phyloP scores from a whole-genome alignment of 2,329 filamentous ascomycete species.

The Macrophomina pseudophaseolina region DNA sequence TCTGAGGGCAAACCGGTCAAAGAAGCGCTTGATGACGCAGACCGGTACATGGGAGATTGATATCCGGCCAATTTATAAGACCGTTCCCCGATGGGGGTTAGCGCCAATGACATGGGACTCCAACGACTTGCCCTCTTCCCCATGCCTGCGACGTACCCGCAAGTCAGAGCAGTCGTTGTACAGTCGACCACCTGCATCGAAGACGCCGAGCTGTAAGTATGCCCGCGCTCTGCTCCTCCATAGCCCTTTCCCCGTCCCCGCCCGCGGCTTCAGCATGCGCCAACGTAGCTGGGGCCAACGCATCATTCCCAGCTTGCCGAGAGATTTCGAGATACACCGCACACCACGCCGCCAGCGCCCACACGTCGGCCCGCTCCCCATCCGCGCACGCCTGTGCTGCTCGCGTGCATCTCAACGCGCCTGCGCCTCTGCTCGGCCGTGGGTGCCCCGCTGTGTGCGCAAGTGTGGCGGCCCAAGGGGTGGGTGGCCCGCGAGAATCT shows the following conservation, averaged over 20 bases:
- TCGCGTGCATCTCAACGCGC: slow-evolving; percentile 15
- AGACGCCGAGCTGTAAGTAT: slow-evolving; percentile 20
- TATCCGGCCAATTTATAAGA: slow-evolving; percentile 25
- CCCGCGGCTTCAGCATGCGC: slow-evolving; percentile 11
- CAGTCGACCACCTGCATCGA: slow-evolving; percentile 19
- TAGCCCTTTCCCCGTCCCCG: background rate
- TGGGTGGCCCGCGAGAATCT: slow-evolving; percentile 25
- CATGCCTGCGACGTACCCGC: slow-evolving; percentile 26
- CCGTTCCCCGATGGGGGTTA: slow-evolving; percentile 23
- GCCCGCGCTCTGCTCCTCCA: background rate
- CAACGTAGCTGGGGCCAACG: slow-evolving; percentile 24
- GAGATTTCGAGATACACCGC: slow-evolving; percentile 25
- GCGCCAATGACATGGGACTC: slow-evolving; percentile 17
- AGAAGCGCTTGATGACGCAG: slow-evolving; percentile 15
- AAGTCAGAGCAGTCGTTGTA: slow-evolving; percentile 16
- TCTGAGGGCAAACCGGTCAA: slow-evolving; percentile 10
- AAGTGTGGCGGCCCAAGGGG: slow-evolving; percentile 16
- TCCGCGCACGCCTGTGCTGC: slow-evolving; percentile 23
- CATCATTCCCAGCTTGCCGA: slow-evolving; percentile 25
- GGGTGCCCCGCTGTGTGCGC: slow-evolving; percentile 5
- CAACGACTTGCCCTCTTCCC: slow-evolving; percentile 27
- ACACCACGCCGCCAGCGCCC: slow-evolving; percentile 23
- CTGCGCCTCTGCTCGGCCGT: slow-evolving; percentile 4
- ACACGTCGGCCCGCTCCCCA: slow-evolving; percentile 22
- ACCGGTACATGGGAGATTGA: slow-evolving; percentile 23